phyloP scores from a whole-genome alignment of 257 asterid genomes.

The Petunia axillaris region DNA sequence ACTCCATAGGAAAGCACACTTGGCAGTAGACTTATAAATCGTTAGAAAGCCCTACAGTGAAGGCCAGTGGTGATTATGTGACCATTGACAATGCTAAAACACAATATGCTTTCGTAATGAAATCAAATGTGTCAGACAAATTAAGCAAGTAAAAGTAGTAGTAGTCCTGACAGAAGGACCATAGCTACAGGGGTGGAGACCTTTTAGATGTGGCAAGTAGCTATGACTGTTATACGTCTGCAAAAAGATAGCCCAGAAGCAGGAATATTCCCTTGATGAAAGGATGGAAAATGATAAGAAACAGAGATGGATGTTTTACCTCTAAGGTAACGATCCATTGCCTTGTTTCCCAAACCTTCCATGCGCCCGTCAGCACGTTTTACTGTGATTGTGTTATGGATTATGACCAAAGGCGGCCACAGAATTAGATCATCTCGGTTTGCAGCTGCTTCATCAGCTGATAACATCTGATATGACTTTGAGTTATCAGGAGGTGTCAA shows the following conservation, averaged over 20 bases:
- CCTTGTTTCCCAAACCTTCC: constrained; percentile 98
- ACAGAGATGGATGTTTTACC: constrained; percentile 57
- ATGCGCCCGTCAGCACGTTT: constrained; percentile 85
- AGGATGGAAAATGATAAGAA: constrained; percentile 36
- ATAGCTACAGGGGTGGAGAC: neutral
- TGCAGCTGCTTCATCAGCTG: constrained; percentile 77
- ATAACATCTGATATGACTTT: constrained; percentile 76
- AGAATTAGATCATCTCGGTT: constrained; percentile 76
- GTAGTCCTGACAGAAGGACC: neutral
- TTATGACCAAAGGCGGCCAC: constrained; percentile 96
- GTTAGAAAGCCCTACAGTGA: neutral
- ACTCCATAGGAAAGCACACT: neutral
- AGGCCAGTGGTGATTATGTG: neutral
- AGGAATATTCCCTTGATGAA: constrained; percentile 34
- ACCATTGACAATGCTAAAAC: constrained; percentile 15
- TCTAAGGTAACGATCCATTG: constrained; percentile 91
- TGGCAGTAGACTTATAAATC: neutral
- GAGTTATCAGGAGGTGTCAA: constrained; percentile 77
- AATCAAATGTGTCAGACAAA: constrained; percentile 11
- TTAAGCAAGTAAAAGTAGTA: constrained; percentile 3
- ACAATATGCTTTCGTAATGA: neutral
- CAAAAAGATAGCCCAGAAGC: constrained; percentile 22
- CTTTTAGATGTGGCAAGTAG: neutral
- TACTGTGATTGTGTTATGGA: constrained; percentile 83
- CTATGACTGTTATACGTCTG: neutral